Evolutionary conservation across 192 early-diverging fungal genomes (phyloP).

Genomic region (Podila minutissima): DNA sequence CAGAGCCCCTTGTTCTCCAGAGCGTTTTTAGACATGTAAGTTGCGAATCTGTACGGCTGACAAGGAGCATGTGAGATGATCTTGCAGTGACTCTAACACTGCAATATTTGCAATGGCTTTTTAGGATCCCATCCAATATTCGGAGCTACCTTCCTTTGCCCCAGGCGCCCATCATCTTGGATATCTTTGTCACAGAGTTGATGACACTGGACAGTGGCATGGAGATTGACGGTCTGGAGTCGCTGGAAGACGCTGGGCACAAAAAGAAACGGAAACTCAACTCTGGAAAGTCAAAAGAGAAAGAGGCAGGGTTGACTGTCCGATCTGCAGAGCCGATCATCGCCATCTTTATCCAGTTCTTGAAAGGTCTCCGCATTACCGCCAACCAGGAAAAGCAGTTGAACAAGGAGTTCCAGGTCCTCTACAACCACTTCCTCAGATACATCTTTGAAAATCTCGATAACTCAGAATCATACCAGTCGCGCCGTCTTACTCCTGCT

Average conservation of each 20-base stretch:
- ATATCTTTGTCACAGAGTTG: conserved; percentile 32
- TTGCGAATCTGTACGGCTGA: neutral
- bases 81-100: too few species aligned
- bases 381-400: conserved; percentile 46
- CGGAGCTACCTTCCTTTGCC: conserved; percentile 33
- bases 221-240: conserved; percentile 22
- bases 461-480: conserved; percentile 2
- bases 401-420: conserved; percentile 28
- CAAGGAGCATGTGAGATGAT: too few species aligned
- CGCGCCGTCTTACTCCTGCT: conserved; percentile 15
- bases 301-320: neutral
- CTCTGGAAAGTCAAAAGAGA: conserved; percentile 21
- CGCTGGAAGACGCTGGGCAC: conserved; percentile 4
- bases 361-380: conserved; percentile 38
- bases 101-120: too few species aligned
- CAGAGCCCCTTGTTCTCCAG: conserved; percentile 30
- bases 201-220: conserved; percentile 24
- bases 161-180: conserved; percentile 29
- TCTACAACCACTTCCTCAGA: conserved; percentile 22
- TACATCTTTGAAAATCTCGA: conserved; percentile 12
- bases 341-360: conserved; percentile 33
- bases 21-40: conserved; percentile 38
- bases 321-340: conserved; percentile 20
- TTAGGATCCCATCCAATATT: conserved; percentile 29
- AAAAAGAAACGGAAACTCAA: conserved; percentile 50